Evolutionary conservation across 768 basidiomycete genomes (phyloP).

Genomic region (Leucosporidium yakuticum): DNA sequence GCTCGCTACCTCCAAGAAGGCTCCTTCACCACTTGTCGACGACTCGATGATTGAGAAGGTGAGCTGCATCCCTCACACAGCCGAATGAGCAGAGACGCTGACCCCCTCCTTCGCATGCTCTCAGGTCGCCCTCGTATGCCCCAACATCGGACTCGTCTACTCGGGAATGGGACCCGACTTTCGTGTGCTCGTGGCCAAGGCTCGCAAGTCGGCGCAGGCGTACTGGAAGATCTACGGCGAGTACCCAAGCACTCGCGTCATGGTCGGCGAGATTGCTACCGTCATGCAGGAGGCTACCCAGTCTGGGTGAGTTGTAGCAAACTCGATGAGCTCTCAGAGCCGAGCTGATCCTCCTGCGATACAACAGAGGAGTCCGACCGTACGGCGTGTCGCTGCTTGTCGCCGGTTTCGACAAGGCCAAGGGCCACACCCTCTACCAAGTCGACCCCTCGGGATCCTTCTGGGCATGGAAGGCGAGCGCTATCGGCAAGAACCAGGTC

Average conservation of each 20-base stretch:
- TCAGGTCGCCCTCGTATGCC: conserved; percentile 72
- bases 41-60: conserved; percentile 91
- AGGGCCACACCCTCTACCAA: conserved; percentile 96
- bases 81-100: no score
- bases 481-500: conserved; percentile 99
- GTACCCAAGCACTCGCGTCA: conserved; percentile 90
- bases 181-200: conserved; percentile 84
- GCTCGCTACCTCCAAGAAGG: conserved; percentile 98
- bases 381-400: conserved; percentile 96
- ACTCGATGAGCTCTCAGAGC: background rate
- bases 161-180: conserved; percentile 99
- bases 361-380: conserved; percentile 87
- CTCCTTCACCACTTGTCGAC: conserved; percentile 94
- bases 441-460: conserved; percentile 98
- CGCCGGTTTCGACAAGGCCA: conserved; percentile 88
- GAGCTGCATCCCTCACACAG: conserved; percentile 45
- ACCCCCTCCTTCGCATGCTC: background rate
- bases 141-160: conserved; percentile 99
- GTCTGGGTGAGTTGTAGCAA: conserved; percentile 65
- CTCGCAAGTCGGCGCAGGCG: conserved; percentile 93
- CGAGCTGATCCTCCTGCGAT: background rate
- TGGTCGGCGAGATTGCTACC: conserved; percentile 94
- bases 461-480: conserved; percentile 99
- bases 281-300: conserved; percentile 99
- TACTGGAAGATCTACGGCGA: conserved; percentile 99